Conservation (phyloP, 2,329 filamentous ascomycete species). For the Xylaria arbuscula region DNA sequence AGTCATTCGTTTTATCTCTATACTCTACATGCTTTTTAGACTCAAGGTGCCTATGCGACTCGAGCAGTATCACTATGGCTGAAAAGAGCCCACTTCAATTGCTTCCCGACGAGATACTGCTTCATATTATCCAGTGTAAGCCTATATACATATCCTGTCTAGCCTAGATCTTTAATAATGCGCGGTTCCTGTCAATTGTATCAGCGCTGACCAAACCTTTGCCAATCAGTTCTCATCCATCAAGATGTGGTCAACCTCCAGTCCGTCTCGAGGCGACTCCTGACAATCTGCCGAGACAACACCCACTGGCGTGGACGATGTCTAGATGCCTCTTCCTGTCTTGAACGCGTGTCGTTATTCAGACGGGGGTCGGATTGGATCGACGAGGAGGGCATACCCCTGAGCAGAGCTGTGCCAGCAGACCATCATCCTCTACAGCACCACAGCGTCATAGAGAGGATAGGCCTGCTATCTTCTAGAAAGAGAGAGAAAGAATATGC, state of each 20-base stretch:
- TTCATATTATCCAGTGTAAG: constrained; percentile 72
- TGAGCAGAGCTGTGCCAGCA: constrained; percentile 37
- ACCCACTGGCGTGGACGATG: constrained; percentile 80
- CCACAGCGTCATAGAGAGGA: constrained; percentile 46
- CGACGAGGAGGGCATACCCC: constrained; percentile 44
- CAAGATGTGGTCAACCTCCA: constrained; percentile 75
- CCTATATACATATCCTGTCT: constrained; percentile 11
- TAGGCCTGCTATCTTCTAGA: constrained; percentile 42
- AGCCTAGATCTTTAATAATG: constrained; percentile 22
- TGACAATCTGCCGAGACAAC: constrained; percentile 76
- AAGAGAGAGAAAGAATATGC: constrained; percentile 55
- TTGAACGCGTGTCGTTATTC: constrained; percentile 64
- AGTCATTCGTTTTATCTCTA: neutral
- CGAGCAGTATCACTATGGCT: constrained; percentile 37
- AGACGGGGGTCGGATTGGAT: constrained; percentile 59
- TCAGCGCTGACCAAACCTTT: constrained; percentile 8
- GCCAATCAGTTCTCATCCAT: constrained; percentile 61
- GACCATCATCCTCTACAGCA: constrained; percentile 45
- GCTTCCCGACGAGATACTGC: constrained; percentile 72
- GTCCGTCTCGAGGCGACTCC: constrained; percentile 73
- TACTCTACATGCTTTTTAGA: neutral
- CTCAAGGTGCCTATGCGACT: constrained; percentile 3
- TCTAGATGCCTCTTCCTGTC: constrained; percentile 75
- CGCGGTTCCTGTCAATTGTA: neutral
- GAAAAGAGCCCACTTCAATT: constrained; percentile 56